Conservation (phyloP, 495 filamentous ascomycete species). For the Hypoxylon fragiforme region DNA sequence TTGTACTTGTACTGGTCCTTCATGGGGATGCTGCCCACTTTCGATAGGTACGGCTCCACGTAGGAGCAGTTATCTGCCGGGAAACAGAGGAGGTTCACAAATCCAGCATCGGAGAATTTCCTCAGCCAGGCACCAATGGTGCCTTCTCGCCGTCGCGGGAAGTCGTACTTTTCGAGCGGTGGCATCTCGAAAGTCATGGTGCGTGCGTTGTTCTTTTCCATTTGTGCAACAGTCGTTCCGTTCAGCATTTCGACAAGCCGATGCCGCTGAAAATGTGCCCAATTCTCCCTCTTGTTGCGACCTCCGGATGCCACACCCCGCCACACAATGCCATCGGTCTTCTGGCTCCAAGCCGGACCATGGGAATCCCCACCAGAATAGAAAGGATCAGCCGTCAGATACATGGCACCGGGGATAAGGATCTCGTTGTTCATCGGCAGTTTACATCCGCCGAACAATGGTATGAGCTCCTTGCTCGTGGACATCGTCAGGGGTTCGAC, state of each 20-base stretch:
- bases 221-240: slow-evolving; percentile 55
- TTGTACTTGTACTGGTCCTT: slow-evolving; percentile 62
- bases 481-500: slow-evolving; percentile 64
- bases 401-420: slow-evolving; percentile 76
- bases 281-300: slow-evolving; percentile 63
- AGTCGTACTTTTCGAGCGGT: slow-evolving; percentile 37
- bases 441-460: slow-evolving; percentile 77
- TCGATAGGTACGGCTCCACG: slow-evolving; percentile 41
- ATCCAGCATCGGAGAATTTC: slow-evolving; percentile 44
- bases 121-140: slow-evolving; percentile 44
- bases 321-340: slow-evolving; percentile 63
- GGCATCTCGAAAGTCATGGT: slow-evolving; percentile 48
- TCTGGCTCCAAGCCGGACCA: slow-evolving; percentile 59
- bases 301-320: slow-evolving; percentile 72
- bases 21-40: slow-evolving; percentile 43
- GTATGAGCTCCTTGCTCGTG: slow-evolving; percentile 61
- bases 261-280: slow-evolving; percentile 72
- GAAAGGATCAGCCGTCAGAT: slow-evolving; percentile 64
- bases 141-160: slow-evolving; percentile 31
- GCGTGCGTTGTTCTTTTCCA: slow-evolving; percentile 39
- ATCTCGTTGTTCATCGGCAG: slow-evolving; percentile 80
- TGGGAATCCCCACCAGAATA: slow-evolving; percentile 59
- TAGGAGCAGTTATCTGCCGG: slow-evolving; percentile 44
- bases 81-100: slow-evolving; percentile 43
- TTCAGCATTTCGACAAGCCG: slow-evolving; percentile 74